These are phyloP conservation scores for Parathielavia hyrcaniae DNA, from an alignment of 495 filamentous ascomycete genomes.

Conservation along the genomic window DNA sequence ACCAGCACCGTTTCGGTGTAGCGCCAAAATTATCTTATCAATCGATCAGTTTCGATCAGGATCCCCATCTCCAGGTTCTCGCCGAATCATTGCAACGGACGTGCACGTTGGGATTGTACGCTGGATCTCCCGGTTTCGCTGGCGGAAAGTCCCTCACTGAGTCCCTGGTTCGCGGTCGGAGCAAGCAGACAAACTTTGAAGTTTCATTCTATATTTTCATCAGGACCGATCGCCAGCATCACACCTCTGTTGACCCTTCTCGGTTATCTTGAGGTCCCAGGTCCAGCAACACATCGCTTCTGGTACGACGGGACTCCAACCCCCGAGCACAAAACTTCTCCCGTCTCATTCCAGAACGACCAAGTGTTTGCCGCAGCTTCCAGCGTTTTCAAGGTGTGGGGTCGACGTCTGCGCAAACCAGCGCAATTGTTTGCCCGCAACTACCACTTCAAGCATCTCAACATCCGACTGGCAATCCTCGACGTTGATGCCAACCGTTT, in stretches of 20 bases:
- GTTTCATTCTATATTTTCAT: not conserved
- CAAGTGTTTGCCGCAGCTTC: not conserved
- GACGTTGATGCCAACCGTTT: not conserved
- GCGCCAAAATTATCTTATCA: slow-evolving; percentile 34
- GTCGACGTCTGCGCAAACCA: not conserved
- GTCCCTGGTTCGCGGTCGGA: slow-evolving; percentile 7
- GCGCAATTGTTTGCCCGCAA: not conserved
- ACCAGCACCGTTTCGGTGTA: slow-evolving; percentile 12
- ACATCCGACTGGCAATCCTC: not conserved
- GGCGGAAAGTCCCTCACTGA: not conserved
- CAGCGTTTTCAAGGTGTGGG: not conserved
- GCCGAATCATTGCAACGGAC: slow-evolving; percentile 24
- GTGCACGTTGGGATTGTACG: slow-evolving; percentile 9
- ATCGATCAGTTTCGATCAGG: slow-evolving; percentile 30
- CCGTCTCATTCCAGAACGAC: too few relatives aligned
- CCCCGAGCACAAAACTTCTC: not conserved
- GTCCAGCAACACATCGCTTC: not conserved
- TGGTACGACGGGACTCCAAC: not conserved
- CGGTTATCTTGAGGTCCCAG: not conserved
- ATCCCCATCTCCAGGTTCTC: slow-evolving; percentile 17
- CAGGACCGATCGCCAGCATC: not conserved
- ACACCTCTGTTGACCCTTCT: not conserved
- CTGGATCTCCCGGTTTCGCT: slow-evolving; percentile 17
- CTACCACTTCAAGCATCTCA: not conserved
- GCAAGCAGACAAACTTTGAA: slow-evolving; percentile 1